A percentile compares a stretch with the other conserved stretches of the same genome.
These are phyloP conservation scores for Sporothrix humicola DNA, from an alignment of 2,329 filamentous ascomycete genomes.

Conservation along the genomic window DNA sequence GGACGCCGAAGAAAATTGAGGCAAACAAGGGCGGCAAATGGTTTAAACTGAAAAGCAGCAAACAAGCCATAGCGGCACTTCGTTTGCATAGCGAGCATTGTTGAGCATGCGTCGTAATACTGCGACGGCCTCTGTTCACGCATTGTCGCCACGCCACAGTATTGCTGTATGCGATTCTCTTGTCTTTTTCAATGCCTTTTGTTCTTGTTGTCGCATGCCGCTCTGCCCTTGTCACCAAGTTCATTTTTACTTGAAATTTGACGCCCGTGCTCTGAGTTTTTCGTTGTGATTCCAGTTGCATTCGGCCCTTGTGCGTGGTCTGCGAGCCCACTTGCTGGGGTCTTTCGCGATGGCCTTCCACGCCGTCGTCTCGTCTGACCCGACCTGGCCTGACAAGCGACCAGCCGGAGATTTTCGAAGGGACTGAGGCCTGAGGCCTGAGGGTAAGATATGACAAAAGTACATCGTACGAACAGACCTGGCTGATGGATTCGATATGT, in stretches of 20 bases:
- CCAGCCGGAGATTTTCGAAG: background rate
- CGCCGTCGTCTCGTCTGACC: slow-evolving; percentile 23
- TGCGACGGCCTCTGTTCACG: background rate
- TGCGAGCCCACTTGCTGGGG: slow-evolving; percentile 21
- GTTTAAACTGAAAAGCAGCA: background rate
- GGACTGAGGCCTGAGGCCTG: background rate
- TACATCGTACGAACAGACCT: background rate
- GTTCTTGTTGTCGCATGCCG: background rate
- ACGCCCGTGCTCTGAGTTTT: background rate
- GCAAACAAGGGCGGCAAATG: background rate
- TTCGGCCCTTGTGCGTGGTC: slow-evolving; percentile 11
- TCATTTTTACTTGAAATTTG: slow-evolving; percentile 9
- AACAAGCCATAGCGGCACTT: background rate
- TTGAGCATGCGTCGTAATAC: background rate
- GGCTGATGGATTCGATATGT: background rate
- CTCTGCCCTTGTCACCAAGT: background rate
- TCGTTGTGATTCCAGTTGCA: slow-evolving; percentile 7
- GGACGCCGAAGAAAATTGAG: background rate
- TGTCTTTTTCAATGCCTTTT: background rate
- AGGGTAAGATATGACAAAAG: slow-evolving; percentile 7
- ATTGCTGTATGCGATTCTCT: slow-evolving; percentile 8
- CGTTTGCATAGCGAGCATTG: background rate
- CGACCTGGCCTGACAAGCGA: slow-evolving; percentile 19
- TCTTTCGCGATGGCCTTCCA: background rate
- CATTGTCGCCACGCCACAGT: slow-evolving; percentile 5